A percentile compares a stretch with the other conserved stretches of the same genome.
Evolutionary conservation across 202 grass and related monocot species (phyloP).

Genomic region (Cymbopogon flexuosus): DNA sequence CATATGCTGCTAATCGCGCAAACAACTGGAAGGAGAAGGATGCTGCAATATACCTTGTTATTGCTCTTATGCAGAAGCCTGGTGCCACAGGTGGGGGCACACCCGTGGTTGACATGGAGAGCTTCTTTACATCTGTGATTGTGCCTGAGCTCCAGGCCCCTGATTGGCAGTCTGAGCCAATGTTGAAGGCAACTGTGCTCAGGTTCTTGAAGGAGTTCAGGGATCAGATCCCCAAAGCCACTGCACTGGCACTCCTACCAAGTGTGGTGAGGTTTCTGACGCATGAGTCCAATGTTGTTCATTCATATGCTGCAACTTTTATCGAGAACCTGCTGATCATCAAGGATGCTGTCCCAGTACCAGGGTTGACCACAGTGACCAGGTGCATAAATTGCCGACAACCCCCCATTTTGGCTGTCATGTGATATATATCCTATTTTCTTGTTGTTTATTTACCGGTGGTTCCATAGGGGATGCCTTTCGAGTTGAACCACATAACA

Average conservation of each 20-base stretch:
- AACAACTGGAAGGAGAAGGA: constrained; percentile 98
- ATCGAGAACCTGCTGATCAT: constrained; percentile 78
- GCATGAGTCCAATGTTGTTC: constrained; percentile 91
- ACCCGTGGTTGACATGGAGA: constrained; percentile 77
- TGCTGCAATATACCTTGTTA: constrained; percentile 88
- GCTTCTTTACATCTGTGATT: constrained; percentile 88
- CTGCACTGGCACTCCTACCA: constrained; percentile 56
- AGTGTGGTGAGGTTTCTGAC: constrained; percentile 67
- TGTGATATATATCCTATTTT: not conserved
- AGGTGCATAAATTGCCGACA: not conserved
- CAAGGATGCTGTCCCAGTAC: constrained; percentile 51
- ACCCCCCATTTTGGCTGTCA: not conserved
- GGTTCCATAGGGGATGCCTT: not conserved
- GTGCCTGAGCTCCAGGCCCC: constrained; percentile 71
- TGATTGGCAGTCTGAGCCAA: constrained; percentile 67
- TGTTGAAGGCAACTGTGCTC: constrained; percentile 87
- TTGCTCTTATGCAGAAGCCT: constrained; percentile 73
- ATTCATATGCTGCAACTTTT: constrained; percentile 87
- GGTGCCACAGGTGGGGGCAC: constrained; percentile 52
- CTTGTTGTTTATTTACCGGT: not conserved
- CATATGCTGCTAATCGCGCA: constrained; percentile 49
- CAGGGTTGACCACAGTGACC: constrained; percentile 40
- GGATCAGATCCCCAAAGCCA: constrained; percentile 75
- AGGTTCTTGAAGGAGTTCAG: constrained; percentile 94
- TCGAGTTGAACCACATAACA: not conserved